Evolutionary conservation across 495 filamentous ascomycete species (phyloP).

Genomic region (Cercophora sp.): DNA sequence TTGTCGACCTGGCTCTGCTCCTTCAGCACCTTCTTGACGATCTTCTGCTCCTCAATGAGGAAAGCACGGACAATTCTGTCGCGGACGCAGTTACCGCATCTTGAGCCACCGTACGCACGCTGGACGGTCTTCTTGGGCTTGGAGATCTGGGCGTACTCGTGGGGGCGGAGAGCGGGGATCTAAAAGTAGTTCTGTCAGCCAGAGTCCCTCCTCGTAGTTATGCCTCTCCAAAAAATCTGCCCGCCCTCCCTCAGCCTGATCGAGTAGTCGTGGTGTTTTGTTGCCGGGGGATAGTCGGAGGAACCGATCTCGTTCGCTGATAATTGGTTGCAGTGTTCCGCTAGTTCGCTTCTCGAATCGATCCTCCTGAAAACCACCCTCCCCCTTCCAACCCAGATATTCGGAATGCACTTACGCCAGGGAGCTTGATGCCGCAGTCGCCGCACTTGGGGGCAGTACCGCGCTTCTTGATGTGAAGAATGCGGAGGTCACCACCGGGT

Average conservation of each 20-base stretch:
- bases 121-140: slow-evolving; percentile 98
- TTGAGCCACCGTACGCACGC: slow-evolving; percentile 94
- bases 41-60: slow-evolving; percentile 99
- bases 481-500: slow-evolving; percentile 86
- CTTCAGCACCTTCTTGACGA: slow-evolving; percentile 99
- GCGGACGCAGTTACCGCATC: slow-evolving; percentile 97
- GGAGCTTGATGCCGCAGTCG: slow-evolving; percentile 94
- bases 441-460: slow-evolving; percentile 96
- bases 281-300: too few relatives aligned
- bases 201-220: too few relatives aligned
- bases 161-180: slow-evolving; percentile 94
- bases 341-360: too few relatives aligned
- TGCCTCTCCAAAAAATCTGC: too few relatives aligned
- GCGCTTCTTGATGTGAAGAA: slow-evolving; percentile 98
- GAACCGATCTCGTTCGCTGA: too few relatives aligned
- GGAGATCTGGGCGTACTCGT: slow-evolving; percentile 93
- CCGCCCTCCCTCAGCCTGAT: too few relatives aligned
- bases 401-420: slow-evolving; percentile 89
- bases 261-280: too few relatives aligned
- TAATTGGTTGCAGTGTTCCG: too few relatives aligned
- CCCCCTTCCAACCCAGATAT: too few relatives aligned
- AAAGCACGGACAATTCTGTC: slow-evolving; percentile 95
- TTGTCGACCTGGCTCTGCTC: slow-evolving; percentile 64
- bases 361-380: too few relatives aligned
- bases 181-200: slow-evolving; percentile 32